These are phyloP conservation scores for Polyplosphaeria fusca DNA, from an alignment of 495 filamentous ascomycete species.

Conservation along the genomic window DNA sequence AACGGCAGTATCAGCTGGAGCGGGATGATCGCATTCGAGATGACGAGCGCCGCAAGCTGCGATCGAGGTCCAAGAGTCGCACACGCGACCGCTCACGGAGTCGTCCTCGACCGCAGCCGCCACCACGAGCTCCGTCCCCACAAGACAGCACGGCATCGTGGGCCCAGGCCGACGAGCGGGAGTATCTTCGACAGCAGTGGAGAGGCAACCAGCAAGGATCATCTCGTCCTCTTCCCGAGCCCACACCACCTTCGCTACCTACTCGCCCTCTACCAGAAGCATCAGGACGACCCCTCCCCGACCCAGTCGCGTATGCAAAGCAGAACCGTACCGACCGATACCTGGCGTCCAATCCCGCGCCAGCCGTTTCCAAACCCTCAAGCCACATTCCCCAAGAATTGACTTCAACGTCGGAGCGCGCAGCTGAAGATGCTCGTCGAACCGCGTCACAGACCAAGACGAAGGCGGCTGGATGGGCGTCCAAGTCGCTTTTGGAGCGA, in stretches of 20 bases:
- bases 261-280: conserved; percentile 46
- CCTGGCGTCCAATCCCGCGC: conserved; percentile 53
- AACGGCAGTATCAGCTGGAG: conserved; percentile 78
- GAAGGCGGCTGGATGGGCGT: conserved; percentile 70
- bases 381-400: conserved; percentile 58
- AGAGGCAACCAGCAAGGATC: conserved; percentile 47
- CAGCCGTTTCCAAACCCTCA: conserved; percentile 46
- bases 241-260: conserved; percentile 36
- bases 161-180: conserved; percentile 65
- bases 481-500: conserved; percentile 80
- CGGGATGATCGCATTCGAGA: conserved; percentile 57
- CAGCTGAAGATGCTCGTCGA: conserved; percentile 67
- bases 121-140: conserved; percentile 46
- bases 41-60: conserved; percentile 27
- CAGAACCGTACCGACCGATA: conserved; percentile 43
- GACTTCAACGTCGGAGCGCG: conserved; percentile 57
- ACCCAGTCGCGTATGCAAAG: conserved; percentile 48
- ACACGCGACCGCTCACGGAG: conserved; percentile 25
- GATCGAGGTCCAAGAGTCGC: conserved; percentile 27
- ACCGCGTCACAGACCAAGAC: conserved; percentile 62
- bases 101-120: conserved; percentile 33
- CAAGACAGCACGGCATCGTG: conserved; percentile 61
- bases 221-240: conserved; percentile 41
- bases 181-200: conserved; percentile 70
- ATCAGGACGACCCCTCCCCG: conserved; percentile 49